phyloP scores from a whole-genome alignment of 192 early-diverging fungal genomes.

The Coemansia sp. region DNA sequence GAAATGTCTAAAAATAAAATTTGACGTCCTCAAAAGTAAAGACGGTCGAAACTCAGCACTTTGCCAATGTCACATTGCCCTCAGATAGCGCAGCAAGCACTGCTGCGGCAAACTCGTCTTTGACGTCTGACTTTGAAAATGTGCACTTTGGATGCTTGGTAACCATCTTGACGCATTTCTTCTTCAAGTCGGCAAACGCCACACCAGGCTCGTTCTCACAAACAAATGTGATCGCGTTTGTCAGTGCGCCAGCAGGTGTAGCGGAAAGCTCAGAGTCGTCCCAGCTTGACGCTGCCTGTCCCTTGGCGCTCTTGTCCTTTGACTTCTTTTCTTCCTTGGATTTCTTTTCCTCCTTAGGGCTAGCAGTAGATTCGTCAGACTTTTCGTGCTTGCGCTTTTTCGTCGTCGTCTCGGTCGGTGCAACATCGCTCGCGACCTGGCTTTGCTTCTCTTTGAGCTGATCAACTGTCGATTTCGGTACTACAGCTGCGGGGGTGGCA shows the following conservation, averaged over 20 bases:
- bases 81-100: constrained; percentile 30
- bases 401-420: background rate
- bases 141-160: constrained; percentile 27
- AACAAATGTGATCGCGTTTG: constrained; percentile 24
- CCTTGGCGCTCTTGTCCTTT: constrained; percentile 33
- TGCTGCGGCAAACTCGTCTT: constrained; percentile 38
- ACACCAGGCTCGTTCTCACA: background rate
- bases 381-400: constrained; percentile 30
- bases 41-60: background rate
- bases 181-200: constrained; percentile 33
- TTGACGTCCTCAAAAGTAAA: background rate
- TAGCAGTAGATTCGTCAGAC: background rate
- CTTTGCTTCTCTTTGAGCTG: constrained; percentile 33
- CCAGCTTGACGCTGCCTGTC: constrained; percentile 24
- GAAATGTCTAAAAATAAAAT: background rate
- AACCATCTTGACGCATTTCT: constrained; percentile 38
- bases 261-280: constrained; percentile 16
- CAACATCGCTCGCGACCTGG: background rate
- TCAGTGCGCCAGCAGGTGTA: constrained; percentile 29
- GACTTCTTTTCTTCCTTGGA: constrained; percentile 19
- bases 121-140: constrained; percentile 30
- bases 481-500: background rate
- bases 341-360: constrained; percentile 25
- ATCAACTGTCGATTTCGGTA: constrained; percentile 38
- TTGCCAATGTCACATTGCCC: constrained; percentile 23